A percentile compares a stretch with the other conserved stretches of the same genome.
Evolutionary conservation across 192 early-diverging fungal species (phyloP).

Genomic region (Dissophora globulifera): DNA sequence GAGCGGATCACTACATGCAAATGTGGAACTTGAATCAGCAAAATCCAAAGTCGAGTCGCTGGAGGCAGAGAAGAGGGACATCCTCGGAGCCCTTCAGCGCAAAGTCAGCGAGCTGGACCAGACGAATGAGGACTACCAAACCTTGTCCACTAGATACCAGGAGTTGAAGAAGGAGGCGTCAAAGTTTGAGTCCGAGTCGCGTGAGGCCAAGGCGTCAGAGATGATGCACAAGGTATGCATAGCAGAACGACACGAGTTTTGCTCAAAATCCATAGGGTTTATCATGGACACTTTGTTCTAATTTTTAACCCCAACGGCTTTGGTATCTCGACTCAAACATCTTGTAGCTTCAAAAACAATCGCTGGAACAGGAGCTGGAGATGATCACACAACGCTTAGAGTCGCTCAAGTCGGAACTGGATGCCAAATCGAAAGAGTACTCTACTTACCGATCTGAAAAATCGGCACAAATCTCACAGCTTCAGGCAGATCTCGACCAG

Average conservation of each 20-base stretch:
- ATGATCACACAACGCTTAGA: slow-evolving; percentile 66
- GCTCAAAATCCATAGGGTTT: too few species aligned
- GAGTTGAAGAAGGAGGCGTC: slow-evolving; percentile 37
- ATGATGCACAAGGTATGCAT: slow-evolving; percentile 38
- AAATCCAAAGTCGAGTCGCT: slow-evolving; percentile 32
- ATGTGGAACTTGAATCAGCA: slow-evolving; percentile 18
- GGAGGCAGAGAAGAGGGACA: slow-evolving; percentile 37
- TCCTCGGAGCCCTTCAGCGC: slow-evolving; percentile 30
- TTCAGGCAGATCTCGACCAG: slow-evolving; percentile 52
- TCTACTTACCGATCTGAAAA: slow-evolving; percentile 65
- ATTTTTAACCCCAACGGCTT: too few species aligned
- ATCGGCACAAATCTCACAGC: slow-evolving; percentile 57
- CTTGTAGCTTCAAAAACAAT: slow-evolving; percentile 49
- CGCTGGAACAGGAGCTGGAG: slow-evolving; percentile 67
- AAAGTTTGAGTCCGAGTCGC: slow-evolving; percentile 36
- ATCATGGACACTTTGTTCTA: too few species aligned
- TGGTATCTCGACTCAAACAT: too few species aligned
- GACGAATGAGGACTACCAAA: slow-evolving; percentile 35
- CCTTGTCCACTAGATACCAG: slow-evolving; percentile 26
- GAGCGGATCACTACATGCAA: slow-evolving; percentile 34
- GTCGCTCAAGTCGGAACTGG: slow-evolving; percentile 78
- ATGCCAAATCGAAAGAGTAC: slow-evolving; percentile 63
- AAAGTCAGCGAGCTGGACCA: slow-evolving; percentile 43
- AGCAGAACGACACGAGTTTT: too few species aligned
- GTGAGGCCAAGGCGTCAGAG: slow-evolving; percentile 44